A percentile compares a stretch with the other conserved stretches of the same genome.
phyloP scores from a whole-genome alignment of 495 filamentous ascomycete species.

The Amorphotheca resinae region DNA sequence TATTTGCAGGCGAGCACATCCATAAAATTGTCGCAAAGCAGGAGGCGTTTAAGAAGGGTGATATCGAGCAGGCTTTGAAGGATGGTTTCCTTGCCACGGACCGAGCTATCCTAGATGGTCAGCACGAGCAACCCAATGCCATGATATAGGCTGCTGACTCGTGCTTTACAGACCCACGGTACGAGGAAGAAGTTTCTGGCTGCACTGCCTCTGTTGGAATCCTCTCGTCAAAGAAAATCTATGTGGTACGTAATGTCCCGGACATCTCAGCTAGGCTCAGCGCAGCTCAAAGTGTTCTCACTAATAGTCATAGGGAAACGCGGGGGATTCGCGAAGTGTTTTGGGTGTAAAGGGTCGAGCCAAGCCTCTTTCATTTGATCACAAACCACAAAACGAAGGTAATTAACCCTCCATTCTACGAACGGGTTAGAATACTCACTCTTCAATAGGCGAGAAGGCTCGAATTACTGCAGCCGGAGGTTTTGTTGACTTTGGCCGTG shows the following conservation, averaged over 20 bases:
- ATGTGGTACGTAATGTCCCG: constrained; percentile 59
- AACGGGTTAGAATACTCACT: constrained; percentile 7
- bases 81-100: constrained; percentile 96
- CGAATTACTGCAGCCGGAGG: constrained; percentile 90
- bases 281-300: no score
- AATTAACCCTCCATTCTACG: constrained; percentile 6
- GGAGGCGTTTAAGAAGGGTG: constrained; percentile 76
- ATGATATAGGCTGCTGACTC: constrained; percentile 14
- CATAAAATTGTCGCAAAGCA: constrained; percentile 91
- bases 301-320: constrained; percentile 58
- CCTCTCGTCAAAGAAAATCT: constrained; percentile 84
- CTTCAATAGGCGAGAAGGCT: constrained; percentile 72
- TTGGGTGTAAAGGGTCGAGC: constrained; percentile 91
- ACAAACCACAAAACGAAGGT: constrained; percentile 99
- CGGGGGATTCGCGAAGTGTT: constrained; percentile 89
- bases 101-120: constrained; percentile 89
- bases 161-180: constrained; percentile 64
- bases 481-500: constrained; percentile 96
- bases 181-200: constrained; percentile 94
- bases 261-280: not conserved
- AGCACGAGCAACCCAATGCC: constrained; percentile 15
- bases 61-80: constrained; percentile 92
- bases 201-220: constrained; percentile 89
- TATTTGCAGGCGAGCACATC: constrained; percentile 85
- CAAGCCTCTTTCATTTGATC: constrained; percentile 93